These are phyloP conservation scores for Dendrobium nobile DNA, from an alignment of 106 monocot genomes.

Conservation along the genomic window DNA sequence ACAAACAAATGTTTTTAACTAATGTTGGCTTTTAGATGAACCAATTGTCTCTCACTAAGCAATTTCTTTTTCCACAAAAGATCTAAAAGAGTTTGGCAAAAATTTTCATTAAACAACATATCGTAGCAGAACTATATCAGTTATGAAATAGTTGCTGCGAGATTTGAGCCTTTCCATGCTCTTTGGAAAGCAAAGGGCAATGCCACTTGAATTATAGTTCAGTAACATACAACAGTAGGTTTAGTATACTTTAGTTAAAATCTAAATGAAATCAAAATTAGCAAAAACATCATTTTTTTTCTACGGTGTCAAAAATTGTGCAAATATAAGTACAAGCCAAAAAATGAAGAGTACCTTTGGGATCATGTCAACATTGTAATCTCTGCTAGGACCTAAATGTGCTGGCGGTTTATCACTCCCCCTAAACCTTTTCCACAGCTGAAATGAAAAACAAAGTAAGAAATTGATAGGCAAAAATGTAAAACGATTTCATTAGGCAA, in stretches of 20 bases:
- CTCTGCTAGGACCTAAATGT: slow-evolving; percentile 73
- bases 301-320: background rate
- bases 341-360: slow-evolving; percentile 29
- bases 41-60: background rate
- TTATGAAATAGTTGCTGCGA: too few relatives aligned
- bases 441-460: slow-evolving; percentile 3
- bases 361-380: slow-evolving; percentile 62
- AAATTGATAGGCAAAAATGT: background rate
- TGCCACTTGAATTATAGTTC: background rate
- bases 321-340: background rate
- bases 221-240: background rate
- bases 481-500: background rate
- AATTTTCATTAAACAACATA: background rate
- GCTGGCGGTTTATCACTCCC: slow-evolving; percentile 77
- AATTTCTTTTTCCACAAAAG: background rate
- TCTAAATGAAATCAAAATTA: background rate
- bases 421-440: slow-evolving; percentile 91
- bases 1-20: background rate
- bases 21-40: background rate
- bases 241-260: background rate
- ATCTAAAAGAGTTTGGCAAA: background rate
- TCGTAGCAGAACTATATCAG: background rate
- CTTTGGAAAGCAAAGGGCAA: background rate
- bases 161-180: background rate
- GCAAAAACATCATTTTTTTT: background rate